phyloP scores from a whole-genome alignment of 352 stramenopile genomes.

The Phytophthora cajani region DNA sequence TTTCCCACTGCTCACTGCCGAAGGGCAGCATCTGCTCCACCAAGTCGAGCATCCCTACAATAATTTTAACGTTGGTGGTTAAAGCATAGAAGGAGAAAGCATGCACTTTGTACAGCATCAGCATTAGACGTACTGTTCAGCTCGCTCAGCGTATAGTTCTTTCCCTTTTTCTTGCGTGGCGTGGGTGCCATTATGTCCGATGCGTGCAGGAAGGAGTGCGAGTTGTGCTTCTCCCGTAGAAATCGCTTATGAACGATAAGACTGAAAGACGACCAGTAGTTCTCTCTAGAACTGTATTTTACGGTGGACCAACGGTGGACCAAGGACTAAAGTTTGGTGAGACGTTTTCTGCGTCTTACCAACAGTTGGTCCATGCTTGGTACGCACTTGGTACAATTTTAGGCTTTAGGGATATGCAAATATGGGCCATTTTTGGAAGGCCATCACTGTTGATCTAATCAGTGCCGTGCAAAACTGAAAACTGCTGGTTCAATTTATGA shows the following conservation, averaged over 20 bases:
- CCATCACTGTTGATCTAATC: too few relatives aligned
- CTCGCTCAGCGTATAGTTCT: too few relatives aligned
- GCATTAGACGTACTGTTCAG: too few relatives aligned
- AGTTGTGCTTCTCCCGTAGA: not conserved
- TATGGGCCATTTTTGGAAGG: too few relatives aligned
- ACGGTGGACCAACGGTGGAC: not conserved
- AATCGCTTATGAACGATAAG: conserved; percentile 1
- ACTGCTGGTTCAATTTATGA: not conserved
- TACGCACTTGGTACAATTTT: not conserved
- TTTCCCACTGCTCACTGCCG: not conserved
- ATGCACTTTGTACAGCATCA: too few relatives aligned
- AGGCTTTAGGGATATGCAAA: too few relatives aligned
- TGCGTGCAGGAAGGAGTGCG: too few relatives aligned
- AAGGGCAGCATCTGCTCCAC: conserved; percentile 1
- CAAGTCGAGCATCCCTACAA: not conserved
- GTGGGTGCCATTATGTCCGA: too few relatives aligned
- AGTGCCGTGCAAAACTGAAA: too few relatives aligned
- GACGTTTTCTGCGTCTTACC: not conserved
- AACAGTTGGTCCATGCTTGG: not conserved
- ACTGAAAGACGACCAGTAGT: not conserved
- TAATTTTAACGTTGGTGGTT: not conserved
- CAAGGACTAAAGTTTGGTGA: conserved; percentile 1
- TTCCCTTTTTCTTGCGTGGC: too few relatives aligned
- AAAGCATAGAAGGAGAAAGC: not conserved
- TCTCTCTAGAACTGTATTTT: not conserved